Evolutionary conservation across 805 yeast species (phyloP).

Genomic region (Wickerhamomyces xylosicus): DNA sequence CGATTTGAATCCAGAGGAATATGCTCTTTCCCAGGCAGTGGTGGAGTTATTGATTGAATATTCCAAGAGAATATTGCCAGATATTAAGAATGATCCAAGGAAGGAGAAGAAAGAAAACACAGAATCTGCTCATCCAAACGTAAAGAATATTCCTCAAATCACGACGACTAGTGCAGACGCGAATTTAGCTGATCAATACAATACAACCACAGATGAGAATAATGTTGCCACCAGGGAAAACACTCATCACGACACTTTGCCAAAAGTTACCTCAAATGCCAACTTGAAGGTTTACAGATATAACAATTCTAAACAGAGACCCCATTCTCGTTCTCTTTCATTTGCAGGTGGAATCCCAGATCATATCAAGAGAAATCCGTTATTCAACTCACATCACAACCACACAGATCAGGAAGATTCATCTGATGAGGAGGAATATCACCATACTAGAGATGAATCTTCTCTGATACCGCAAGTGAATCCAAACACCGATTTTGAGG

Average conservation of each 20-base stretch:
- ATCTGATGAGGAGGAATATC: conserved; percentile 4
- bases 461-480: background rate
- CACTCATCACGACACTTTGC: background rate
- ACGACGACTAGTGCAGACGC: background rate
- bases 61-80: conserved; percentile 66
- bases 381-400: background rate
- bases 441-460: background rate
- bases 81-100: conserved; percentile 21
- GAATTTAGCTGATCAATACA: background rate
- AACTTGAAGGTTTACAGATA: conserved; percentile 11
- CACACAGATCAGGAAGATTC: conserved; percentile 3
- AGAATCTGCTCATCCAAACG: conserved; percentile 2
- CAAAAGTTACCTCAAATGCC: conserved; percentile 7
- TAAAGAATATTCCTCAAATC: background rate
- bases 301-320: conserved; percentile 11
- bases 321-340: conserved; percentile 33
- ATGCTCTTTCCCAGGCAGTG: conserved; percentile 75
- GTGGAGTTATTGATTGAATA: conserved; percentile 85
- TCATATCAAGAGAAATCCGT: conserved; percentile 15
- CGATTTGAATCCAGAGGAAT: conserved; percentile 87
- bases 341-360: conserved; percentile 35
- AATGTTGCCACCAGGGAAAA: too few species aligned
- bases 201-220: too few species aligned
- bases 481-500: conserved; percentile 4
- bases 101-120: conserved; percentile 10